These are phyloP conservation scores for Groenewaldozyma sp. DNA, from an alignment of 1,139 yeast genomes.

Conservation along the genomic window DNA sequence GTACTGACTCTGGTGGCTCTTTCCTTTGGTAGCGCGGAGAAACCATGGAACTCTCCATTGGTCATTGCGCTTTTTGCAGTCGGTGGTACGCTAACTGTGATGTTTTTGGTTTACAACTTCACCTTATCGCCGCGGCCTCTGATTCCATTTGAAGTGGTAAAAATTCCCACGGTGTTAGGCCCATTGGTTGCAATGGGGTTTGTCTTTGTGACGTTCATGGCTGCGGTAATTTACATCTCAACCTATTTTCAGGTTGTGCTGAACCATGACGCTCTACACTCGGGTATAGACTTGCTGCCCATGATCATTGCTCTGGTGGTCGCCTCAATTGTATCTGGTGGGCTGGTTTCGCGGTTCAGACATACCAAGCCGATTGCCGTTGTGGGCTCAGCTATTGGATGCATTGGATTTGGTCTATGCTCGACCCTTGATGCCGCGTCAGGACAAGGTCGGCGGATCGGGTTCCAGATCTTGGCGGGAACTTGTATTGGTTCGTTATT, in stretches of 20 bases:
- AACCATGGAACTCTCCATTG: slow-evolving; percentile 45
- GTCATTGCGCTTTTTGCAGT: slow-evolving; percentile 44
- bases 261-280: slow-evolving; percentile 40
- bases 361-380: slow-evolving; percentile 39
- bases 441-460: slow-evolving; percentile 36
- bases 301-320: slow-evolving; percentile 42
- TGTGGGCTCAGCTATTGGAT: slow-evolving; percentile 35
- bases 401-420: slow-evolving; percentile 46
- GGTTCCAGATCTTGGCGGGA: slow-evolving; percentile 45
- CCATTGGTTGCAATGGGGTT: slow-evolving; percentile 34
- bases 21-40: slow-evolving; percentile 41
- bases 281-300: slow-evolving; percentile 50
- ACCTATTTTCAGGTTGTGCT: slow-evolving; percentile 46
- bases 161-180: slow-evolving; percentile 29
- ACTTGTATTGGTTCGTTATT: slow-evolving; percentile 43
- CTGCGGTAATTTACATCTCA: slow-evolving; percentile 37
- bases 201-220: slow-evolving; percentile 37
- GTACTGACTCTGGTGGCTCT: slow-evolving; percentile 40
- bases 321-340: slow-evolving; percentile 38
- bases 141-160: slow-evolving; percentile 36
- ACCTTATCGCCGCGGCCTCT: slow-evolving; percentile 37
- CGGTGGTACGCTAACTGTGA: slow-evolving; percentile 38
- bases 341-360: slow-evolving; percentile 37
- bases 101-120: slow-evolving; percentile 44
- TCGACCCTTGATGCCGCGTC: slow-evolving; percentile 36